Evolutionary conservation across 495 filamentous ascomycete genomes (phyloP), one percentile per base, ranked within the genome.

Genomic region (Corynascus novoguineensis): DNA sequence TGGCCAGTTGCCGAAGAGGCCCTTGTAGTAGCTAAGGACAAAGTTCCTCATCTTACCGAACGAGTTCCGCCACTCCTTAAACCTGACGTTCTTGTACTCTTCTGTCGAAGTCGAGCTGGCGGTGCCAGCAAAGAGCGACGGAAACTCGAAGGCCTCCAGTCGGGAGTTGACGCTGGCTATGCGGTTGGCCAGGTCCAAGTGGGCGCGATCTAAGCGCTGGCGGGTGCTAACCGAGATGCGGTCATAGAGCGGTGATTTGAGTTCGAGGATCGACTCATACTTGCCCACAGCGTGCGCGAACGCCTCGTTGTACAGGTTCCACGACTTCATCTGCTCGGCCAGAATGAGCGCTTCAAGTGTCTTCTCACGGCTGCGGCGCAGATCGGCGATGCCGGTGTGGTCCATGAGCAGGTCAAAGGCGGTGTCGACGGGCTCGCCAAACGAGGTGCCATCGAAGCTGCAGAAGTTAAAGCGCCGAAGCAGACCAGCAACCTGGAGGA

Each of bases 231-330:
- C 69, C 29, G 83, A 85, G 42, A 98, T 84, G 40, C 87, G 72
- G 19, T 77, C 70, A 60, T 80, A 89, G 37, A 91, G 83, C 1
- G 85, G 81, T 59, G 82, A 86, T 21, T 83, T 78, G 35, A 92
- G 70, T 22, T 82, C 78, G 41, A 83, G 76, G 38, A 97, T 73
- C 37, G 84, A 82, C 9, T 89, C 84, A 63, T 91, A 87, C 68
- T 93, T 93, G 25, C 93, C 93, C 14, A 89, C 90, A n/a, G 85
- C 89, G 69, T 98, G 93, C 9, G 91, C 79, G 63, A 96, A 98
- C 6, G 86, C 91, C 65, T 97, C 91, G 56, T 88, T 86, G 64
- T 93, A 98, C 11, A 98, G 80, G 15, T 81, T 78, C 67, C 83
- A 85, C 47, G 83, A 95, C 34, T 83, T 83, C 82, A 97, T 87